Conservation (phyloP, 1,284 basidiomycete genomes). For the Cystobasidium sp. region DNA sequence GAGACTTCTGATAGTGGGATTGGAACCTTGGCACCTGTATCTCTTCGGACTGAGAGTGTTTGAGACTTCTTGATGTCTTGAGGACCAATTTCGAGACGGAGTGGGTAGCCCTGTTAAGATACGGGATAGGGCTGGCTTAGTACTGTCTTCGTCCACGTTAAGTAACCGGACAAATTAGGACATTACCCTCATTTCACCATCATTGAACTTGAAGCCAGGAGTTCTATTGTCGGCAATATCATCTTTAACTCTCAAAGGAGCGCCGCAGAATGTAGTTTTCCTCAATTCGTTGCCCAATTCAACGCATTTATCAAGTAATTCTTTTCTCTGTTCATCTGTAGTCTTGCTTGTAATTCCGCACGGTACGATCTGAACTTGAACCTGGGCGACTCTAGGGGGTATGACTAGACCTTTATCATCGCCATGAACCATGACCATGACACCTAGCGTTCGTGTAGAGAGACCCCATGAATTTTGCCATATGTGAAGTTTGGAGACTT, state of each 20-base stretch:
- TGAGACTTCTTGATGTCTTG: slow-evolving; percentile 85
- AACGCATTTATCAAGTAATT: slow-evolving; percentile 77
- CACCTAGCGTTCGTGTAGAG: slow-evolving; percentile 93
- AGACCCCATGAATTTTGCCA: slow-evolving; percentile 99
- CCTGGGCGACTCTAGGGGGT: slow-evolving; percentile 88
- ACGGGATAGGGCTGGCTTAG: background rate
- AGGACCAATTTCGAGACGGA: slow-evolving; percentile 95
- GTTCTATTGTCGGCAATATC: slow-evolving; percentile 95
- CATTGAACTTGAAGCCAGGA: slow-evolving; percentile 98
- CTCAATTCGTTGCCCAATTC: slow-evolving; percentile 64
- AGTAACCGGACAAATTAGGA: slow-evolving; percentile 18
- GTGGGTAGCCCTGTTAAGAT: slow-evolving; percentile 77
- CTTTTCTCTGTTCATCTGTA: slow-evolving; percentile 66
- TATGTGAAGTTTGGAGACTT: slow-evolving; percentile 69
- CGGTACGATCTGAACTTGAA: slow-evolving; percentile 91
- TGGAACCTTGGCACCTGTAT: slow-evolving; percentile 77
- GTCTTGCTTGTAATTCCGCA: slow-evolving; percentile 87
- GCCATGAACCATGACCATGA: slow-evolving; percentile 99
- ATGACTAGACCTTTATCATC: slow-evolving; percentile 97
- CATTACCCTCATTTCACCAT: slow-evolving; percentile 93
- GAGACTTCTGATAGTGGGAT: slow-evolving; percentile 70
- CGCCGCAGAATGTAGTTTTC: slow-evolving; percentile 52
- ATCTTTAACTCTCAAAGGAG: slow-evolving; percentile 81
- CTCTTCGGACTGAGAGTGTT: slow-evolving; percentile 83
- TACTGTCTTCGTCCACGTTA: background rate